Base-by-base conservation (phyloP, 108 stramenopile genomes). In the Cyclotella kingstonii region DNA sequence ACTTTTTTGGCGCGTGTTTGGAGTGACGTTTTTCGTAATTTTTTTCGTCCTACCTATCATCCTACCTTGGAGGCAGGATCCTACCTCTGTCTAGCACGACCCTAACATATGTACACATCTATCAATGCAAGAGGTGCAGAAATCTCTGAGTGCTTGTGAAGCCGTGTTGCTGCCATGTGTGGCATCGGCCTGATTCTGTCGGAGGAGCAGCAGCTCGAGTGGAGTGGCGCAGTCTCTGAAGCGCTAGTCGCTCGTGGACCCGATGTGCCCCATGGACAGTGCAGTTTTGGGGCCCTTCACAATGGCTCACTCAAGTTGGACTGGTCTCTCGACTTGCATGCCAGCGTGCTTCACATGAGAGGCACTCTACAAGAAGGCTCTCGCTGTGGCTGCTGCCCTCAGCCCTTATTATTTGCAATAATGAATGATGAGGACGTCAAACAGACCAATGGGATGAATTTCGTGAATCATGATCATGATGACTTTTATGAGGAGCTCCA, bases 321-420 rank as follows among this genome's bases (percentile, higher is more conserved):
- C 35, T 54, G 60, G 58, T 60, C 58, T 12, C n/a, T 63, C 28
- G 60, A 46, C 39, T 38, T 85, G 8, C 80, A 73, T 31, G 81
- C 84, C 19, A 82, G 84, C 17, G 89, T 91, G 8, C 58, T 91
- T 34, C 75, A 84, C 54, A 81, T 91, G 83, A 80, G 89, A 1
- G 80, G 80, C 14, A 22, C 51, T 4, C 39, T 51, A 3, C 54
- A 79, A n/a, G n/a, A n/a, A n/a, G n/a, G n/a, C n/a, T n/a, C n/a
- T n/a, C n/a, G n/a, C n/a, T n/a, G n/a, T n/a, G n/a, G n/a, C n/a
- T n/a, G n/a, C 15, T 40, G 55, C 8, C 31, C 53, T 39, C 89
- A 91, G 58, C 89, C 89, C 19, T 4, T 61, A 25, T 30, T 61
- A 21, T 40, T 81, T 77, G 7, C 30, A 19, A 36, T 64, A 35